Conservation (phyloP, 805 yeast genomes). For the Candida suzukii region DNA sequence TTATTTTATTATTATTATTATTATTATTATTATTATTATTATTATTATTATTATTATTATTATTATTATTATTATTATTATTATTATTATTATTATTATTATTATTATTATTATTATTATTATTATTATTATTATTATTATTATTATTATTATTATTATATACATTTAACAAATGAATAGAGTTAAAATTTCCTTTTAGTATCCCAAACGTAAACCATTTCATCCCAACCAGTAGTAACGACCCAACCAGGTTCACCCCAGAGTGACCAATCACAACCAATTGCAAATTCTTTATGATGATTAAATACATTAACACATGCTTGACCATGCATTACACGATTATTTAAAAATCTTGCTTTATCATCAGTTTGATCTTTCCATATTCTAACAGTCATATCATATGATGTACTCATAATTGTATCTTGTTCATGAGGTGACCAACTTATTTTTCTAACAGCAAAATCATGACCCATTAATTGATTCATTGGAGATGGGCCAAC, state of each 20-base stretch:
- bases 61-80: too few species aligned
- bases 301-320: constrained; percentile 56
- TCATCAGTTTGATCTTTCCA: constrained; percentile 74
- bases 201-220: constrained; percentile 87
- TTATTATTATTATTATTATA: too few species aligned
- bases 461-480: constrained; percentile 79
- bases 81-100: too few species aligned
- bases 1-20: too few species aligned
- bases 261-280: constrained; percentile 90
- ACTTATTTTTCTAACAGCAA: constrained; percentile 72
- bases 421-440: constrained; percentile 89
- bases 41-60: too few species aligned
- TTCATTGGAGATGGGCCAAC: constrained; percentile 64
- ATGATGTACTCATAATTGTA: constrained; percentile 67
- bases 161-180: too few species aligned
- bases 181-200: constrained; percentile 30
- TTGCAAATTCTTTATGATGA: constrained; percentile 79
- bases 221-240: constrained; percentile 95
- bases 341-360: constrained; percentile 44
- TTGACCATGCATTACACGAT: constrained; percentile 36
- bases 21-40: too few species aligned
- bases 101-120: too few species aligned
- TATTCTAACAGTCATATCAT: constrained; percentile 87
- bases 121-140: too few species aligned
- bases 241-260: constrained; percentile 98